Conservation (phyloP, 495 filamentous ascomycete species). For the Aspergillus funiculosus region DNA sequence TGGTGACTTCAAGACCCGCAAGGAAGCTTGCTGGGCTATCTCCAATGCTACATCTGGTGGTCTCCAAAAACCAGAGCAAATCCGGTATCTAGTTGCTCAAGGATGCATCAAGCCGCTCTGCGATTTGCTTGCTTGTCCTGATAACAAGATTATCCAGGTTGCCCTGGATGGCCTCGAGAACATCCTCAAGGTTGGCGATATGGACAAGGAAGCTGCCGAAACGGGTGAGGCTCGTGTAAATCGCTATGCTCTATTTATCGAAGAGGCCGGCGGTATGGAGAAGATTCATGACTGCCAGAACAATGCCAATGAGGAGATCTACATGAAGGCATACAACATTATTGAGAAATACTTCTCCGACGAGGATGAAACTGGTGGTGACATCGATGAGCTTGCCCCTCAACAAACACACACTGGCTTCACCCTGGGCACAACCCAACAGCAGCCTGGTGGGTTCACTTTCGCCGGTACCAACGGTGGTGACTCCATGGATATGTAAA, state of each 20-base stretch:
- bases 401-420: constrained; percentile 69
- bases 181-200: constrained; percentile 97
- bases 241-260: constrained; percentile 95
- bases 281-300: constrained; percentile 99
- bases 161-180: constrained; percentile 98
- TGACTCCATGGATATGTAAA: constrained; percentile 99
- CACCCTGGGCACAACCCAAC: constrained; percentile 72
- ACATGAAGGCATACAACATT: constrained; percentile 99
- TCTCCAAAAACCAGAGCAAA: constrained; percentile 97
- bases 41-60: constrained; percentile 98
- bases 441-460: constrained; percentile 80
- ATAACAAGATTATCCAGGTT: constrained; percentile 99
- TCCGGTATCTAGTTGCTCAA: constrained; percentile 84
- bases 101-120: constrained; percentile 98
- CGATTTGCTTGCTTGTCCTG: constrained; percentile 91
- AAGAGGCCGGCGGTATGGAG: constrained; percentile 98
- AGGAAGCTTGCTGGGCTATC: constrained; percentile 99
- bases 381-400: constrained; percentile 64
- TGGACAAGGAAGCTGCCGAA: constrained; percentile 84
- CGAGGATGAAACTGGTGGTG: constrained; percentile 81
- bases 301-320: constrained; percentile 99
- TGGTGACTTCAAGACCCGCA: constrained; percentile 98
- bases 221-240: constrained; percentile 74
- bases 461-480: constrained; percentile 62
- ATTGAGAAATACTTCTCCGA: constrained; percentile 99